phyloP scores from a whole-genome alignment of 352 stramenopile genomes.

The Phytopythium aichiense region DNA sequence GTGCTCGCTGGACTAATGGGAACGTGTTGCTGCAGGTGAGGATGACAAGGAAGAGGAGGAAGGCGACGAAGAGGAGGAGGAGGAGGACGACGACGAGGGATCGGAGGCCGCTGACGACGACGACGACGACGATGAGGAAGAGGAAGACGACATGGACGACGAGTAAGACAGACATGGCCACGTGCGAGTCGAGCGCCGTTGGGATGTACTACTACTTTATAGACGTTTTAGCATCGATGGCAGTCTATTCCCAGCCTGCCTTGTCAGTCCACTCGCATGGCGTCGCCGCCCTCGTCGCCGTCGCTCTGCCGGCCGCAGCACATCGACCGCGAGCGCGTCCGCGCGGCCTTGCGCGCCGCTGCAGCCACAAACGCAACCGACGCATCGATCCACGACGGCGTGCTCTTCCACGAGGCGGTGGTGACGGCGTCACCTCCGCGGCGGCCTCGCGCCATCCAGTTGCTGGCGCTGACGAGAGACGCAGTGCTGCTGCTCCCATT shows the following conservation, averaged over 20 bases:
- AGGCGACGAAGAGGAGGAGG: conserved; percentile 19
- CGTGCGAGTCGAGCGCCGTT: not conserved
- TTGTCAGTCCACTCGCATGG: not conserved
- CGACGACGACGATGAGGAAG: conserved; percentile 48
- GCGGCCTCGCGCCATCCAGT: conserved; percentile 28
- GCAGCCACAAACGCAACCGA: not conserved
- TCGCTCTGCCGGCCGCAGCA: conserved; percentile 52
- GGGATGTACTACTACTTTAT: conserved; percentile 3
- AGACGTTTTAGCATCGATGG: not conserved
- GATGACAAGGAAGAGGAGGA: conserved; percentile 26
- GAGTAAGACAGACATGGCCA: conserved; percentile 17
- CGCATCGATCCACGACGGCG: conserved; percentile 1
- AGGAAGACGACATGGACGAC: conserved; percentile 30
- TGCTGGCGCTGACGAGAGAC: conserved; percentile 42
- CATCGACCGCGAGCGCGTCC: conserved; percentile 51
- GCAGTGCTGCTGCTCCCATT: conserved; percentile 47
- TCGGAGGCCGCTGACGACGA: conserved; percentile 37
- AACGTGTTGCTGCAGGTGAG: conserved; percentile 14
- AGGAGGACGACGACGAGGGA: conserved; percentile 14
- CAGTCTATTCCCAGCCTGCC: not conserved
- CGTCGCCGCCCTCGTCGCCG: conserved; percentile 18
- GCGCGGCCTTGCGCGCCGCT: conserved; percentile 19
- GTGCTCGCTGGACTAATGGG: not conserved
- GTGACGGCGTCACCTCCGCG: conserved; percentile 23
- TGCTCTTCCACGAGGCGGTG: conserved; percentile 58